Evolutionary conservation across 1,284 basidiomycete species (phyloP).

Genomic region (Fomitopsis pinicola): DNA sequence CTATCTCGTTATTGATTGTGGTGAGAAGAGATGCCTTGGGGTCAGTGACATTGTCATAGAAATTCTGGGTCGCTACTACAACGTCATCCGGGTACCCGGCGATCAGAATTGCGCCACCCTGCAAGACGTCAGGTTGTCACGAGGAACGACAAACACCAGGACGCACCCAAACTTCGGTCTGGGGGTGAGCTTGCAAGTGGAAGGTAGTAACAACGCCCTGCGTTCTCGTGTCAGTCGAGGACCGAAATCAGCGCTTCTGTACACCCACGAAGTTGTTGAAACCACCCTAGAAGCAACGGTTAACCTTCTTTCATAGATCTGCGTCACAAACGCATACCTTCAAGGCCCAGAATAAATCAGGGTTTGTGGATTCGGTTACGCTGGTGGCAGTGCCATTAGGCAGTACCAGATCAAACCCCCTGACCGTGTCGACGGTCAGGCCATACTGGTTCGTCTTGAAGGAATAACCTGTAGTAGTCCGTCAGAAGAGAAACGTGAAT

Average conservation of each 20-base stretch:
- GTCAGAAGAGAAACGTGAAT: neutral
- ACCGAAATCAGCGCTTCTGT: neutral
- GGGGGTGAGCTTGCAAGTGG: slow-evolving; percentile 47
- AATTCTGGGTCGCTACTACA: slow-evolving; percentile 43
- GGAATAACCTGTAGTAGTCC: slow-evolving; percentile 32
- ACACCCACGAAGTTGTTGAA: slow-evolving; percentile 54
- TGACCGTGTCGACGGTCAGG: slow-evolving; percentile 41
- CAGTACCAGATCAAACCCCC: slow-evolving; percentile 35
- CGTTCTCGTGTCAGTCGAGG: slow-evolving; percentile 33
- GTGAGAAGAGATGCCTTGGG: slow-evolving; percentile 58
- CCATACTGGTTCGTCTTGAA: slow-evolving; percentile 38
- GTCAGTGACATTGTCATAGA: slow-evolving; percentile 43
- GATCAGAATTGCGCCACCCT: slow-evolving; percentile 55
- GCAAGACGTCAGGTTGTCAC: neutral
- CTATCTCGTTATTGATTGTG: slow-evolving; percentile 43
- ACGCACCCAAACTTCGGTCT: slow-evolving; percentile 55
- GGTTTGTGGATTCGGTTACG: slow-evolving; percentile 20
- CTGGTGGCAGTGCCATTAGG: slow-evolving; percentile 34
- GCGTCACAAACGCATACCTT: slow-evolving; percentile 26
- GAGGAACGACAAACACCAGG: too few relatives aligned
- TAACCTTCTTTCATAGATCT: neutral
- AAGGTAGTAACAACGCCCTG: slow-evolving; percentile 61
- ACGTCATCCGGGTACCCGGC: slow-evolving; percentile 31
- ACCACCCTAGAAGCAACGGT: slow-evolving; percentile 37
- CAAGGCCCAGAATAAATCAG: slow-evolving; percentile 36